Evolutionary conservation across 208 protist species (phyloP).

Genomic region (Leishmania martiniquensis): DNA sequence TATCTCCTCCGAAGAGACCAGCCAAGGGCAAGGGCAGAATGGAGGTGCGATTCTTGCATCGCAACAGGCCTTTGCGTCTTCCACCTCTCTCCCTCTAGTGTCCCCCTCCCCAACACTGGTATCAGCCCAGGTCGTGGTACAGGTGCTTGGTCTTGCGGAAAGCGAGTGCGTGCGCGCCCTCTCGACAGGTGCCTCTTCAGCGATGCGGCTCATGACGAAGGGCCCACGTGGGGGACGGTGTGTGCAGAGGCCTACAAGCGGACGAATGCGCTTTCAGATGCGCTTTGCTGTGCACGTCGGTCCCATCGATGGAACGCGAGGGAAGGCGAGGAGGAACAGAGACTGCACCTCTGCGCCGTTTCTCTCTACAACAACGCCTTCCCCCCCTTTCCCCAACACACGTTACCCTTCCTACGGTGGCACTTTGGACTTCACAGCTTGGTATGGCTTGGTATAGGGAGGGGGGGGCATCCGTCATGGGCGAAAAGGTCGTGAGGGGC

Average conservation of each 20-base stretch:
- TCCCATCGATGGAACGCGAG: not conserved
- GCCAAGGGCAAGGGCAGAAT: not conserved
- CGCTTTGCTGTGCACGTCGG: not conserved
- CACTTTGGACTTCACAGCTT: not conserved
- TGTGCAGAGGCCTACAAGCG: not conserved
- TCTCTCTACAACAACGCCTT: no score
- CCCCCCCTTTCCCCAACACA: no score
- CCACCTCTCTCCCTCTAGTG: not conserved
- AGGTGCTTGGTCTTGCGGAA: no score
- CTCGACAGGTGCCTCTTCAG: not conserved
- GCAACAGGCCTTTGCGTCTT: not conserved
- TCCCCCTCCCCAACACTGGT: no score
- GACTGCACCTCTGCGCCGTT: not conserved
- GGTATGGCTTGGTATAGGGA: not conserved
- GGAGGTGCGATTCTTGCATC: not conserved
- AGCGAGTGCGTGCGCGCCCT: not conserved
- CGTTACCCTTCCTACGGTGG: no score
- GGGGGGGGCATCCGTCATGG: no score
- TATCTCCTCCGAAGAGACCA: not conserved
- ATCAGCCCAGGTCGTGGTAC: no score
- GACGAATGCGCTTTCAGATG: not conserved
- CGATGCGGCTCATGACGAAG: not conserved
- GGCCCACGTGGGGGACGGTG: not conserved
- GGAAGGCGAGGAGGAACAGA: not conserved
- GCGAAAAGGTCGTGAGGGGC: not conserved